Evolutionary conservation across 202 grass and related monocot genomes (phyloP), one percentile per base, ranked within the genome.

Genomic region (Sporobolus alterniflorus): DNA sequence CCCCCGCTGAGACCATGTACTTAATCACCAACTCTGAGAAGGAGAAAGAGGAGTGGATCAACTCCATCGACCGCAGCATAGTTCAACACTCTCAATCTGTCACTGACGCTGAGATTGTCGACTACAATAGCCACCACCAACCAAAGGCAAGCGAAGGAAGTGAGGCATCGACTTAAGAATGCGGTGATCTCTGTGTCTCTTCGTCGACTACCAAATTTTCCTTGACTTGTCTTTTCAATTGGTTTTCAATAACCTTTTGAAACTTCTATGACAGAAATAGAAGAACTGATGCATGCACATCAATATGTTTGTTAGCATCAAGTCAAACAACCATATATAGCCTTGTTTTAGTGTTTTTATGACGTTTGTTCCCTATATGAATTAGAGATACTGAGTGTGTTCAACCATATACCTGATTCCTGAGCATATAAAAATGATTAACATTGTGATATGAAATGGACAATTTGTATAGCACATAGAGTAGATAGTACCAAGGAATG

Each of bases 31-130:
- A 98, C 55, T 91, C 92, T n/a, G 95, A 98, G 81, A 98, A 95
- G 88, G 95, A 98, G 86, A 95, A 98, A 82, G 95, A 98, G 67
- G 92, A 98, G 75, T 98, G 95, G 95, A 95, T 98, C 87, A 98
- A 98, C 67, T 93, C 95, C 65, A 90, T 98, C 73, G 95, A 92
- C 60, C 90, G 95, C 4, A 95, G 90, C 73, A 98, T 98, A 74
- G 95, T 98, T 28, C 92, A 95, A 77, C 95, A 95, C 86, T 98
- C 92, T 3, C 55, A 84, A 21, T 95, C 90, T 68, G 86, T 93
- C 60, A 89, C 95, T 43, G 95, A 98, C 39, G 71, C 85, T 48
- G 92, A 98, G 88, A 90, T 98, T 17, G 84, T 98, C 52, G 95
- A 98, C 83, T 98, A 98, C 78, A 90, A 95, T 78, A 89, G 81